phyloP scores from a whole-genome alignment of 352 stramenopile genomes.

The Pythium rhizo-oryzae region DNA sequence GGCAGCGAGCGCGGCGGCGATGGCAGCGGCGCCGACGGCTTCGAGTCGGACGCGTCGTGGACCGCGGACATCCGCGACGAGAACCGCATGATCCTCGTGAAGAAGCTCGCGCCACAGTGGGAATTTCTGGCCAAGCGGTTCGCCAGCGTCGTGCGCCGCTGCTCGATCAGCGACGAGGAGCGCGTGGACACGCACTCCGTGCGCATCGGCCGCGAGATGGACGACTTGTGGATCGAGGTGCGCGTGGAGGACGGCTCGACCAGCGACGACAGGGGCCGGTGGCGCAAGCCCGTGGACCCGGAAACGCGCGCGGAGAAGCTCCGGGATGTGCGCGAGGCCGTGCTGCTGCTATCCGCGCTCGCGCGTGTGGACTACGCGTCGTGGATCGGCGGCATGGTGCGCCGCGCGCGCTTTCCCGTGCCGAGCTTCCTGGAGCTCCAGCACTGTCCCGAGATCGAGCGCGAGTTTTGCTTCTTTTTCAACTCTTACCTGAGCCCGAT shows the following conservation, averaged over 20 bases:
- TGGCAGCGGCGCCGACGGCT: neutral
- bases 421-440: slow-evolving; percentile 4
- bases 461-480: slow-evolving; percentile 14
- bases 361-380: slow-evolving; percentile 14
- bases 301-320: neutral
- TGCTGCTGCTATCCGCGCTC: slow-evolving; percentile 1
- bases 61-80: neutral
- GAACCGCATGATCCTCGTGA: neutral
- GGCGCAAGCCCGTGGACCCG: no score
- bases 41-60: neutral
- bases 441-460: slow-evolving; percentile 1
- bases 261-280: neutral
- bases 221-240: slow-evolving; percentile 17
- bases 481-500: slow-evolving; percentile 7
- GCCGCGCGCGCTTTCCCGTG: neutral
- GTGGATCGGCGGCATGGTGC: slow-evolving; percentile 15
- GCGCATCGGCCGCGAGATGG: slow-evolving; percentile 8
- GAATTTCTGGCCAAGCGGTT: slow-evolving; percentile 4
- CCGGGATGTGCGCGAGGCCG: neutral
- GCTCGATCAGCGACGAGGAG: neutral
- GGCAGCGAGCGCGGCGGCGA: neutral
- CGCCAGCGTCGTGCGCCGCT: neutral
- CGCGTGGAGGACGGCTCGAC: slow-evolving; percentile 6
- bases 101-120: neutral
- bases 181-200: neutral